Evolutionary conservation across 768 basidiomycete genomes (phyloP).

Genomic region (Mrakia gelida): DNA sequence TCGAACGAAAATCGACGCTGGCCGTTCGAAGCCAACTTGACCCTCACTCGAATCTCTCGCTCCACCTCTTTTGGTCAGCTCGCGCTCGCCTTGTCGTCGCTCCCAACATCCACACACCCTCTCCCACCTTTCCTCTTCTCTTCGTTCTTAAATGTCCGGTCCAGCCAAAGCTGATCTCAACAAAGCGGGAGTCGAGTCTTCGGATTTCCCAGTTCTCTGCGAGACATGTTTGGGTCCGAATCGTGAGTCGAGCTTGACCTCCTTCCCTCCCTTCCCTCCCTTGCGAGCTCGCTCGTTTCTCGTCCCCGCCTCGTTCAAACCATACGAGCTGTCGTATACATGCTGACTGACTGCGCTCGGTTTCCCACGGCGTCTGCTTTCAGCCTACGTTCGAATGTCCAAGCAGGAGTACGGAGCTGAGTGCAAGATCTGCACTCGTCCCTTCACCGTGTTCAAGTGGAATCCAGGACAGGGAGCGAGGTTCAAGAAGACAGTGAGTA

Average conservation of each 20-base stretch:
- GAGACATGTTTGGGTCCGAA: slow-evolving; percentile 84
- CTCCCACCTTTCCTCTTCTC: not conserved
- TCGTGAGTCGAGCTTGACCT: slow-evolving; percentile 58
- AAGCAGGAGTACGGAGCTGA: slow-evolving; percentile 95
- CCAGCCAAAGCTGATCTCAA: slow-evolving; percentile 78
- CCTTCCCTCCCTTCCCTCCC: not conserved
- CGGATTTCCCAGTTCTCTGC: slow-evolving; percentile 57
- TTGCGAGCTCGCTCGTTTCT: not conserved
- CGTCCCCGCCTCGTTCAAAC: not conserved
- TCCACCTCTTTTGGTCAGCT: no score
- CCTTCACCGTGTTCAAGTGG: slow-evolving; percentile 94
- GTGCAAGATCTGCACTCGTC: slow-evolving; percentile 95
- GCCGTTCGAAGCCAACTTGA: no score
- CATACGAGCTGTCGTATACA: not conserved
- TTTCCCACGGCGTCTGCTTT: not conserved
- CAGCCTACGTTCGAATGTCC: slow-evolving; percentile 54
- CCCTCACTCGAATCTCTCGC: no score
- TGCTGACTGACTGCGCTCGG: not conserved
- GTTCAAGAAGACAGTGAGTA: slow-evolving; percentile 72
- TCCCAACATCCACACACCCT: not conserved
- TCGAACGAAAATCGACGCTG: no score
- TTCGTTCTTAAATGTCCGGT: not conserved
- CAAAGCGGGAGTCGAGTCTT: slow-evolving; percentile 74
- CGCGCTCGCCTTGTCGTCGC: no score
- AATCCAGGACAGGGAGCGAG: slow-evolving; percentile 89